Conservation (phyloP, 2,329 filamentous ascomycete species). For the Aspergillus sp. region DNA sequence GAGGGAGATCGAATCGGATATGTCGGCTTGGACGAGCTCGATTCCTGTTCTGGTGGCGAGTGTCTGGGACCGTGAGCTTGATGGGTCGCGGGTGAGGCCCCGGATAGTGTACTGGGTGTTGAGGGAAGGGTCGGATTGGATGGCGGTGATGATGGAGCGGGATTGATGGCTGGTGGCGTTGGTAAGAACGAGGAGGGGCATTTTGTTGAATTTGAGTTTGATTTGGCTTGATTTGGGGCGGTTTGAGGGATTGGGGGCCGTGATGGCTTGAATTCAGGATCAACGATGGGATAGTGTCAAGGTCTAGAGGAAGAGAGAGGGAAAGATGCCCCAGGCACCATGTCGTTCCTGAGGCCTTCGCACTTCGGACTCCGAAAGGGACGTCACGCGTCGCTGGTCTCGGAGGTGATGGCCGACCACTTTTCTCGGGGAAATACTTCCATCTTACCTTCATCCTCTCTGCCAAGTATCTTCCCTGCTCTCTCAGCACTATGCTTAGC, state of each 20-base stretch:
- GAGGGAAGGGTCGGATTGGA: constrained; percentile 46
- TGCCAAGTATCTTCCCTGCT: too few species aligned
- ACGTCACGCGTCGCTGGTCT: not conserved
- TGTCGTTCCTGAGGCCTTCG: not conserved
- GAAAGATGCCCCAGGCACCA: not conserved
- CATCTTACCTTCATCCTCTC: too few species aligned
- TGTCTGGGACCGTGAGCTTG: constrained; percentile 18
- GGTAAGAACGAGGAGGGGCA: not conserved
- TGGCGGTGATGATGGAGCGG: constrained; percentile 43
- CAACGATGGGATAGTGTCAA: too few species aligned
- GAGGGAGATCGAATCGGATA: constrained; percentile 38
- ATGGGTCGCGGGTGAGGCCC: constrained; percentile 46
- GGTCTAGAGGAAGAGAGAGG: not conserved
- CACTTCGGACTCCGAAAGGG: not conserved
- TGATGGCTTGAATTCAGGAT: too few species aligned
- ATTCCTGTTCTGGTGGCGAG: constrained; percentile 18
- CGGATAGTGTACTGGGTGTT: constrained; percentile 48
- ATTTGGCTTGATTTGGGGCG: too few species aligned
- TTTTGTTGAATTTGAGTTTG: not conserved
- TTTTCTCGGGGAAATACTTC: too few species aligned
- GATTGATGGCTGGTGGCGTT: constrained; percentile 52
- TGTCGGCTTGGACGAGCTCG: constrained; percentile 35
- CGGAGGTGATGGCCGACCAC: too few species aligned
- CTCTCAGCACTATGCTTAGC: too few species aligned
- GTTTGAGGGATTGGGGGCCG: too few species aligned